These are phyloP conservation scores for Chiua virens DNA, from an alignment of 768 basidiomycete genomes.

Conservation along the genomic window DNA sequence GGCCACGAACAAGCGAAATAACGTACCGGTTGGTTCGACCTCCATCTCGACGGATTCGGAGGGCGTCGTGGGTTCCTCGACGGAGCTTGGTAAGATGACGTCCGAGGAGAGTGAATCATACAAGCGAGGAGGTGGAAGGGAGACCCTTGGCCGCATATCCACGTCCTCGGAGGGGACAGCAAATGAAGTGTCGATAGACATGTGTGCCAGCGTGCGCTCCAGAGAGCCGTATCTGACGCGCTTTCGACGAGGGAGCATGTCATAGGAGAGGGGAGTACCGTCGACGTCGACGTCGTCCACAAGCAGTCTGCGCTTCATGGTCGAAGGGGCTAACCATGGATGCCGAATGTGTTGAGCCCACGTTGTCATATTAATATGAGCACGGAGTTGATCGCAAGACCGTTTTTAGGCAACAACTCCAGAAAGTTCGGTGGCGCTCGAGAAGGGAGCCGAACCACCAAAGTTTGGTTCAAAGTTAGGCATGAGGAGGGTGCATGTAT, in stretches of 20 bases:
- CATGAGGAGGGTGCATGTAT: no score
- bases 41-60: slow-evolving; percentile 67
- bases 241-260: slow-evolving; percentile 44
- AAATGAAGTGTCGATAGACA: slow-evolving; percentile 32
- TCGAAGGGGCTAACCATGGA: slow-evolving; percentile 44
- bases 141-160: slow-evolving; percentile 13
- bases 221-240: slow-evolving; percentile 49
- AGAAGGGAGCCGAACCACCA: background rate
- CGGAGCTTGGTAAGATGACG: slow-evolving; percentile 33
- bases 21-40: slow-evolving; percentile 64
- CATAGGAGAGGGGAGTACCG: background rate
- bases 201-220: slow-evolving; percentile 58
- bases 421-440: slow-evolving; percentile 9
- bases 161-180: slow-evolving; percentile 13
- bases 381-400: background rate
- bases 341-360: slow-evolving; percentile 39
- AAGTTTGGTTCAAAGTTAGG: no score
- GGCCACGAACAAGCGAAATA: slow-evolving; percentile 1
- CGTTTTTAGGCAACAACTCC: background rate
- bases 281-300: slow-evolving; percentile 18
- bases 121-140: slow-evolving; percentile 4
- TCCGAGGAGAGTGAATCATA: slow-evolving; percentile 1
- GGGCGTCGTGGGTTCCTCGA: slow-evolving; percentile 41
- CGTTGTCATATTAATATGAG: slow-evolving; percentile 26
- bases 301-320: slow-evolving; percentile 41